These are phyloP conservation scores for Xerocomellus amylosporus DNA, from an alignment of 768 basidiomycete species.

Conservation along the genomic window DNA sequence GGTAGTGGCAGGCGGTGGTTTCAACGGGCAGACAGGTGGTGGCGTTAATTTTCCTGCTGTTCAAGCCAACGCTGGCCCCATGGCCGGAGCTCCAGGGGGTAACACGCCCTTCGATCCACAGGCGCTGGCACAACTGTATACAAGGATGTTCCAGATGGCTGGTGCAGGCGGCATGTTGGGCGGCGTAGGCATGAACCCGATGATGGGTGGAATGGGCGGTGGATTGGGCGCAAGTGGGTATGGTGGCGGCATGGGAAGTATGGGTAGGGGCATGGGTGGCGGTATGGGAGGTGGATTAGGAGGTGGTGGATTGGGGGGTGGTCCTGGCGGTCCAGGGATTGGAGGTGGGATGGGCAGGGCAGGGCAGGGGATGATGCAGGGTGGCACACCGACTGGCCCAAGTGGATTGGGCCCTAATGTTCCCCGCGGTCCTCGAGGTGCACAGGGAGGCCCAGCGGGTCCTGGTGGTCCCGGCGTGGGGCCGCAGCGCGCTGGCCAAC, in stretches of 20 bases:
- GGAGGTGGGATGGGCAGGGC: slow-evolving; percentile 43
- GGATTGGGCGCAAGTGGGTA: slow-evolving; percentile 34
- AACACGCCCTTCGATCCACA: slow-evolving; percentile 86
- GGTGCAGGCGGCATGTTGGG: slow-evolving; percentile 48
- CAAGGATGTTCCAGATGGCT: slow-evolving; percentile 91
- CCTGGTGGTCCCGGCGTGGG: slow-evolving; percentile 58
- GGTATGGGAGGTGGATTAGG: slow-evolving; percentile 44
- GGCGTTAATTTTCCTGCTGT: slow-evolving; percentile 35
- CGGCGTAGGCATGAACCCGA: slow-evolving; percentile 41
- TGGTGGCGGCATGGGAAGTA: slow-evolving; percentile 38
- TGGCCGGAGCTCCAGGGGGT: slow-evolving; percentile 34
- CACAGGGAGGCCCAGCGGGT: slow-evolving; percentile 48
- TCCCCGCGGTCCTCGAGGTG: slow-evolving; percentile 65
- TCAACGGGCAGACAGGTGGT: slow-evolving; percentile 34
- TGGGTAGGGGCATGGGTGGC: slow-evolving; percentile 37
- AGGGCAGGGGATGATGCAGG: slow-evolving; percentile 39
- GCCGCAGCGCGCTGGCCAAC: slow-evolving; percentile 65
- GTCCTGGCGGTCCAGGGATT: slow-evolving; percentile 39
- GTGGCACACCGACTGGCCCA: slow-evolving; percentile 32
- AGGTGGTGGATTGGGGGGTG: slow-evolving; percentile 33
- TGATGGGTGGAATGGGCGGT: slow-evolving; percentile 36
- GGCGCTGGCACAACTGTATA: slow-evolving; percentile 88
- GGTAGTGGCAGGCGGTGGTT: slow-evolving; percentile 19
- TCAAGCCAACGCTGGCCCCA: slow-evolving; percentile 23
- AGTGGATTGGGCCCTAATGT: slow-evolving; percentile 55